Base-by-base conservation (phyloP, 352 stramenopile genomes). In the Phytophthora fragariaefolia region DNA sequence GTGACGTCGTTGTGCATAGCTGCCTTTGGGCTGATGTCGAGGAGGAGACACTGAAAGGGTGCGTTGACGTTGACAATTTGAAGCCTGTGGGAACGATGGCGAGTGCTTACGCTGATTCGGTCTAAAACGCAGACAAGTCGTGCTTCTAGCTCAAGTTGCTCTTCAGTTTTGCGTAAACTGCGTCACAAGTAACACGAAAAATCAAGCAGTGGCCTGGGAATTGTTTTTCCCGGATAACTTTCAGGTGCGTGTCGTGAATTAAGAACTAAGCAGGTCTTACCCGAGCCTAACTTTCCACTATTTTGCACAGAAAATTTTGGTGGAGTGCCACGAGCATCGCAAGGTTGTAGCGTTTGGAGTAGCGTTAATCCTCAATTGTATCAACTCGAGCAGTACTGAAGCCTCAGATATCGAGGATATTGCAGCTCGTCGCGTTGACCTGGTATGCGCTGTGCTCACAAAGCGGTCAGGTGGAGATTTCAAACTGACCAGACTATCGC, bases 121-220 rank as follows among this genome's bases (percentile, higher is more conserved):
- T 62, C 45, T 55, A 10, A 71, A 48, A 26, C 68, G 32, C 46
- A 90, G 81, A 1, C 28, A 69, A 0, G 23, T 91, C 23, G 69
- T 91, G 7, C 58, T 92, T 49, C 66, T 90, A 9, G 40, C 63
- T 4, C 87, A 93, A 71, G 80, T 93, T 4, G 77, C 75, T 13
- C 74, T 95, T 8, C 87, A 95, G 64, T 93, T 93, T 62, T 77
- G 73, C 13, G 87, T 91, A 5, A 95, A 95, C 60, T 76, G 64
- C 28, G 72, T 90, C 15, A 82, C 84, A 2, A 71, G 73, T 0
- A 75, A 83, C 43, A 42, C 59, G 0, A 61, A 45, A 6, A 93
- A 83, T 36, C 87, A 93, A 55, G 55, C 58, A 5, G 18, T 66
- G 2, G 74, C 78, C 12, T 95, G 87, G 87, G 58, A 66, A 13